Evolutionary conservation across 23 red algal genomes (phyloP).

Genomic region (Gracilaria vermiculophylla): DNA sequence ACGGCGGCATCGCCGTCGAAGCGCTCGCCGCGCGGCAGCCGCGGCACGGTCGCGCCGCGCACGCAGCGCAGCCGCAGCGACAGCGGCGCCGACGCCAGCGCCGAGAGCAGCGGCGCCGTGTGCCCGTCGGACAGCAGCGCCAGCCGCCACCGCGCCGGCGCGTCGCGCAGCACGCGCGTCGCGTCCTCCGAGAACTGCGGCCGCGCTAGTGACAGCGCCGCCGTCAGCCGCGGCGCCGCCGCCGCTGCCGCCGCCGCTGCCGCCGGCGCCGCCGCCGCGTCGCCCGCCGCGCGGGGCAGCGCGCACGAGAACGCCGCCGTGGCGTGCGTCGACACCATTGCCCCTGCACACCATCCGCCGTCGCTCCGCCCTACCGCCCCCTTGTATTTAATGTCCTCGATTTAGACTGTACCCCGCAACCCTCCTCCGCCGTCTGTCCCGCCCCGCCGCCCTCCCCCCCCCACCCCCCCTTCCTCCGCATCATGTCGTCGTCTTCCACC

Average conservation of each 20-base stretch:
- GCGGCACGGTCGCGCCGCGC: neutral
- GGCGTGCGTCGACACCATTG: neutral
- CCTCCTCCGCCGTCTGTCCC: neutral
- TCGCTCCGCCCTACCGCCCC: neutral
- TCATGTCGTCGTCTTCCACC: constrained; percentile 15
- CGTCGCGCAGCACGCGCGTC: no score
- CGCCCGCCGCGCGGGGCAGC: no score
- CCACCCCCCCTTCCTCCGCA: neutral
- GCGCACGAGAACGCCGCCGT: neutral
- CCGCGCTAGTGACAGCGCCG: neutral
- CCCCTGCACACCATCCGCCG: neutral
- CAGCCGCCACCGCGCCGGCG: neutral
- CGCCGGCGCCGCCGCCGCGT: neutral
- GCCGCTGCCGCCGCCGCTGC: neutral
- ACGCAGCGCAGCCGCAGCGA: neutral
- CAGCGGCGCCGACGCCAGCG: neutral
- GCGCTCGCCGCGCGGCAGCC: neutral
- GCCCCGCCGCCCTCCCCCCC: neutral
- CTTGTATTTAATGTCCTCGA: no score
- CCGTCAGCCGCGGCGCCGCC: neutral
- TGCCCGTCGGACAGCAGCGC: constrained; percentile 14
- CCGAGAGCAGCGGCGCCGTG: neutral
- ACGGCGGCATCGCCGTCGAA: neutral
- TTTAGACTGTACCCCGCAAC: neutral
- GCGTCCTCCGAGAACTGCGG: no score